Base-by-base conservation (phyloP, 225 moss, liverwort and hornwort genomes). In the Lunularia cruciata region DNA sequence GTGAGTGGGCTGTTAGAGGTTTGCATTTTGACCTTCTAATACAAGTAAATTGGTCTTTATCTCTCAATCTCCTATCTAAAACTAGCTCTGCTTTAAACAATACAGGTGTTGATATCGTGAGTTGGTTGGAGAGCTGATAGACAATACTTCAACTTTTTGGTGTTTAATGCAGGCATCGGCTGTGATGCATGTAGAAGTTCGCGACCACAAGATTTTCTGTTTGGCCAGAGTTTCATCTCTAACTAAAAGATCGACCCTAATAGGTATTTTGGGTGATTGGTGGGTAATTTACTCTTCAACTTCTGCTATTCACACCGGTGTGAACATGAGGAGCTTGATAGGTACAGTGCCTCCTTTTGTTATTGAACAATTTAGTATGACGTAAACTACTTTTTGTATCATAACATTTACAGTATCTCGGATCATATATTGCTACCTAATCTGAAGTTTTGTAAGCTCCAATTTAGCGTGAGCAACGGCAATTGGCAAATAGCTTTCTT, bases 121-220 rank as follows among this genome's bases (percentile, higher is more conserved):
- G 13, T 40, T 40, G 8, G 13, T 40, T 6, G 13, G 13, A 40
- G 8, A 6, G 13, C 40, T 40, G 6, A 6, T 13, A 6, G 40
- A 40, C 40, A 40, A 40, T 40, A 6, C 8, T 40, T 6, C 8
- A 40, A 40, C 40, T 6, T 40, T 6, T 40, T 40, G 40, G 6
- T 40, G 13, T 40, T 53, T 34, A 64, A 18, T 69, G 56, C 80
- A 76, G 80, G 73, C 88, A 46, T 86, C 86, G 53, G 85, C 76
- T 34, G 85, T 95, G 33, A 87, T 89, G 81, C 92, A 89, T 26
- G 91, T 95, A 63, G 94, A 92, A 84, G 88, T 92, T 47, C 88
- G 85, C 34, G 94, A 95, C 58, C 81, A 85, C 39, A 87, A 86
- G 81, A 76, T 95, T 14, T 86, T 95, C 48, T 95, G 89, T 62